Evolutionary conservation across 129 eudicot species (phyloP).

Genomic region (Rutidosis leptorrhynchoides): DNA sequence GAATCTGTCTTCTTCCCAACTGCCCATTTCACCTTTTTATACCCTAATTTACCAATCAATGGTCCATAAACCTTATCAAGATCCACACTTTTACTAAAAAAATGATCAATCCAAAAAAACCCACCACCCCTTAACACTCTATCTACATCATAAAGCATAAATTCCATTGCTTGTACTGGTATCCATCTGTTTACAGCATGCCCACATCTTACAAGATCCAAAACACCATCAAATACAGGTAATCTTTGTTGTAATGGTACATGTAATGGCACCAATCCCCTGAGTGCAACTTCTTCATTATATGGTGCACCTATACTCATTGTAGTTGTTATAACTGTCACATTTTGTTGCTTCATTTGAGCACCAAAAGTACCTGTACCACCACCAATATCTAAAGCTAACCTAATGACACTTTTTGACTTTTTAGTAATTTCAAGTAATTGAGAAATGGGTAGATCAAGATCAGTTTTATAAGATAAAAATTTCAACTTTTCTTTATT

Average conservation of each 20-base stretch:
- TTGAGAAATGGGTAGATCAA: conserved; percentile 80
- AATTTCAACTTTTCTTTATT: conserved; percentile 43
- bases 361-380: conserved; percentile 92
- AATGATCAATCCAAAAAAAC: conserved; percentile 73
- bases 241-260: conserved; percentile 88
- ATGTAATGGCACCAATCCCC: conserved; percentile 81
- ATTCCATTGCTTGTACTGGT: conserved; percentile 71
- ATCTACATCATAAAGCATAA: conserved; percentile 81
- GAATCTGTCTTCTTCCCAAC: conserved; percentile 73
- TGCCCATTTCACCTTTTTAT: conserved; percentile 94
- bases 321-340: conserved; percentile 77
- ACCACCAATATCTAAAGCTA: conserved; percentile 79
- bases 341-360: conserved; percentile 69
- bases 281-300: conserved; percentile 63
- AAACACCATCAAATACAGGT: conserved; percentile 84
- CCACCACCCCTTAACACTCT: conserved; percentile 95
- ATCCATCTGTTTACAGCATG: conserved; percentile 93
- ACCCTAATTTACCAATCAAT: conserved; percentile 74
- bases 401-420: conserved; percentile 39
- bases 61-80: conserved; percentile 79
- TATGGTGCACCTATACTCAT: conserved; percentile 84
- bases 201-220: conserved; percentile 93
- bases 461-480: conserved; percentile 56
- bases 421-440: conserved; percentile 48
- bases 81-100: conserved; percentile 78